Percentiles rank a stretch among this genome's conserved stretches.
These are phyloP conservation scores for Spinacia oleracea DNA, from an alignment of 179 eudicot genomes.

Conservation along the genomic window DNA sequence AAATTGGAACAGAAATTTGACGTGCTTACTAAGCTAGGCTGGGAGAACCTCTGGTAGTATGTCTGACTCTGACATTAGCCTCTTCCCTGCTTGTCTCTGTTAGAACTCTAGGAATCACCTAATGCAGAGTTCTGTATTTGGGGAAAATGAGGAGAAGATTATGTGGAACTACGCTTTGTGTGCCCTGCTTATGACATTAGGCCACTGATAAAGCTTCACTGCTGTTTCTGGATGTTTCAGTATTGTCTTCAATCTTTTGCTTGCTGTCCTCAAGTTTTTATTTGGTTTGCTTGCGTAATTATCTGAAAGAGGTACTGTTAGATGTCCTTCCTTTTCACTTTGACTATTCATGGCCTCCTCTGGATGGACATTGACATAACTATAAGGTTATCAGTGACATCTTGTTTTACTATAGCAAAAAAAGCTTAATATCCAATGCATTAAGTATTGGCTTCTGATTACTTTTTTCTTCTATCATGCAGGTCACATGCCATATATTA, in stretches of 20 bases:
- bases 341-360: not conserved
- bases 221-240: not conserved
- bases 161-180: not conserved
- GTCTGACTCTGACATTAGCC: not conserved
- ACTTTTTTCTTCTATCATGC: slow-evolving; percentile 31
- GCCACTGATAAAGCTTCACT: not conserved
- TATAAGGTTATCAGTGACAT: not conserved
- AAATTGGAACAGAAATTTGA: not conserved
- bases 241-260: not conserved
- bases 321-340: not conserved
- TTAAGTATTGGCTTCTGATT: slow-evolving; percentile 16
- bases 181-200: not conserved
- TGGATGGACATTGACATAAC: not conserved
- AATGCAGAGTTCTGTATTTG: not conserved
- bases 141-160: not conserved
- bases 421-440: not conserved
- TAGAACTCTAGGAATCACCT: not conserved
- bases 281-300: not conserved
- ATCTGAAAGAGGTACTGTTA: not conserved
- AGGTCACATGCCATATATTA: slow-evolving; percentile 66
- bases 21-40: not conserved
- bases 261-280: not conserved
- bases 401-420: not conserved
- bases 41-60: not conserved
- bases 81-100: not conserved